Percentiles rank a stretch among this genome's conserved stretches.
Conservation (phyloP, 345 rosid species). For the Combretum micranthum region DNA sequence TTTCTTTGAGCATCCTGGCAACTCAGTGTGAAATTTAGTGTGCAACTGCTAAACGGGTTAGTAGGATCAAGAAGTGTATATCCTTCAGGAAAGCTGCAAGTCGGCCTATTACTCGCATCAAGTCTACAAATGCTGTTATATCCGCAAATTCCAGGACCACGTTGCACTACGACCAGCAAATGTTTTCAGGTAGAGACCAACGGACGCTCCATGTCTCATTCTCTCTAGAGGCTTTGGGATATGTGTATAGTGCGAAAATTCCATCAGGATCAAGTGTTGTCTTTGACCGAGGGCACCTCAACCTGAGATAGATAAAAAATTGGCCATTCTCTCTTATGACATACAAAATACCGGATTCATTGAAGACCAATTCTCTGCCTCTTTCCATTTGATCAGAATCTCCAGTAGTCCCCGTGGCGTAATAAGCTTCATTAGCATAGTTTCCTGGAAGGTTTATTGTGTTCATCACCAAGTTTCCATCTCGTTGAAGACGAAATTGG, state of each 20-base stretch:
- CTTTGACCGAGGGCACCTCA: background rate
- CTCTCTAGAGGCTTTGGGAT: conserved; percentile 22
- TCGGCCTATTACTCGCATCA: conserved; percentile 22
- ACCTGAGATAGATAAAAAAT: background rate
- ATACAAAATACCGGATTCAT: conserved; percentile 35
- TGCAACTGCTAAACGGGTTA: conserved; percentile 33
- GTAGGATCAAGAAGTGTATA: conserved; percentile 26
- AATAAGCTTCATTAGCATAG: background rate
- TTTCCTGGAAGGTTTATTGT: background rate
- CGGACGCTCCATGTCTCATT: conserved; percentile 21
- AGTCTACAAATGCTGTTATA: conserved; percentile 37
- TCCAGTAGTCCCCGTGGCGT: background rate
- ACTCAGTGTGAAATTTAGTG: conserved; percentile 25
- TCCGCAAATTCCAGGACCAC: conserved; percentile 42
- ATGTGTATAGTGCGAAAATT: conserved; percentile 40
- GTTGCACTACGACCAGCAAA: conserved; percentile 9
- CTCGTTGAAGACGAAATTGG: background rate
- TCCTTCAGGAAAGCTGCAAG: conserved; percentile 33
- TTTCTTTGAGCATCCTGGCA: conserved; percentile 2
- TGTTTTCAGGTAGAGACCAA: conserved; percentile 9
- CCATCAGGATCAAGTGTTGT: conserved; percentile 45
- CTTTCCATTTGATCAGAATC: background rate
- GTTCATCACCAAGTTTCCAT: background rate
- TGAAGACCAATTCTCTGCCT: conserved; percentile 28
- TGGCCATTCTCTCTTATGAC: conserved; percentile 21